Base-by-base conservation (phyloP, 176 grass and related monocot species). In the Secale cereale region DNA sequence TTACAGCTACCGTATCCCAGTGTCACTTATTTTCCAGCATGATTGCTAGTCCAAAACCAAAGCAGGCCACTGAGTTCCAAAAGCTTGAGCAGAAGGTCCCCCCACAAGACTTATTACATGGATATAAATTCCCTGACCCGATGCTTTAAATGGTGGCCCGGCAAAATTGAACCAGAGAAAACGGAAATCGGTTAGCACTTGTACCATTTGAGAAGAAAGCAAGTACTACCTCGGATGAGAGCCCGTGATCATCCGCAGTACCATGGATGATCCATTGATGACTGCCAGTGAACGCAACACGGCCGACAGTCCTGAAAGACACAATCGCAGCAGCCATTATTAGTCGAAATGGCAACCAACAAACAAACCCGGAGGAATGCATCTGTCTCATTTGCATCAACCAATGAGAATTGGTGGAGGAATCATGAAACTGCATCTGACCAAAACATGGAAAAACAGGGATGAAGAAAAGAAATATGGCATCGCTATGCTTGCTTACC, bases 191-290 rank as follows among this genome's bases (percentile, higher is more conserved):
- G 76, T 13, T 81, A 37, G 62, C 89, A 78, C 87, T 91, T 76
- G 84, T 71, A 72, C 65, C 81, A 40, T 65, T 76, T 33, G 29
- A 80, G 28, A 48, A 85, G 77, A 61, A 86, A 78, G 27, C 29
- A 78, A 40, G 28, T 43, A 56, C 73, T 91, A 95, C 93, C 90
- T 95, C 82, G 46, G 90, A 85, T 75, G 80, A 36, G 48, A 83
- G 78, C 57, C 88, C 86, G 70, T 89, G 82, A 89, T 80, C 78
- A 75, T 84, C 87, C 28, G 81, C 78, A 65, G 72, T 52, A 87
- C 89, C 80, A 29, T 80, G 71, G 81, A 88, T 72, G 74, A 95
- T 95, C 93, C 93, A 95, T 76, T 89, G 86, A 87, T 91, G 83
- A 79, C 85, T 87, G 82, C 90, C 93, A 54, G 83, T 91, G 79